Conservation (phyloP, 257 asterid species). For the Przewalskia tangutica region DNA sequence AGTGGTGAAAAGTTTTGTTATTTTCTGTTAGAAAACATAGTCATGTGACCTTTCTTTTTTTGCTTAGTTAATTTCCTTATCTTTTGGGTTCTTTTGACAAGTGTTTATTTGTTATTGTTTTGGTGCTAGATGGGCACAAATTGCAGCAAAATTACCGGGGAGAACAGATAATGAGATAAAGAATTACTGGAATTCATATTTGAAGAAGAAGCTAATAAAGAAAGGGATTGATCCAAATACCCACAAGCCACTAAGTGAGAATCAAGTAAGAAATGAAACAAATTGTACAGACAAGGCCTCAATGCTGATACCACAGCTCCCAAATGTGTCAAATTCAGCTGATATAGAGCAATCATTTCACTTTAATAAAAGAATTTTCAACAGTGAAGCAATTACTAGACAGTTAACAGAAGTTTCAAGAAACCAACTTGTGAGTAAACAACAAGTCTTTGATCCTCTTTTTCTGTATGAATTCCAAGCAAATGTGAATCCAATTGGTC, state of each 20-base stretch:
- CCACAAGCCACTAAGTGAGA: constrained; percentile 37
- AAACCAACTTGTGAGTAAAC: constrained; percentile 18
- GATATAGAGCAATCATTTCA: constrained; percentile 13
- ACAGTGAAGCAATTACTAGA: not conserved
- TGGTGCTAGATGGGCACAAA: constrained; percentile 76
- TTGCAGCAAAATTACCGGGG: constrained; percentile 71
- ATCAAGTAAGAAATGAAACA: constrained; percentile 16
- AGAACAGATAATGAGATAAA: constrained; percentile 93
- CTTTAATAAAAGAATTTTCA: constrained; percentile 6
- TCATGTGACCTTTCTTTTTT: no score
- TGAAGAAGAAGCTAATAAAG: constrained; percentile 66
- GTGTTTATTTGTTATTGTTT: not conserved
- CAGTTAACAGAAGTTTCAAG: constrained; percentile 14
- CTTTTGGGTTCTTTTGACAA: not conserved
- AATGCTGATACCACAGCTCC: constrained; percentile 15
- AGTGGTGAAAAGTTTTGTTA: no score
- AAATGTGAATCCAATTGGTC: constrained; percentile 19
- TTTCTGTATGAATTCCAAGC: constrained; percentile 50
- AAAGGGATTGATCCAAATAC: constrained; percentile 82
- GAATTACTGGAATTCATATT: constrained; percentile 69
- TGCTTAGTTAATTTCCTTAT: not conserved
- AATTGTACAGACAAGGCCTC: constrained; percentile 15
- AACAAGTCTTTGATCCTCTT: constrained; percentile 43
- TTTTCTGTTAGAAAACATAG: no score
- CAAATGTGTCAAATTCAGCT: constrained; percentile 15